Conservation (phyloP, 371 early-diverging fungal genomes). For the Dichotomocladium elegans region DNA sequence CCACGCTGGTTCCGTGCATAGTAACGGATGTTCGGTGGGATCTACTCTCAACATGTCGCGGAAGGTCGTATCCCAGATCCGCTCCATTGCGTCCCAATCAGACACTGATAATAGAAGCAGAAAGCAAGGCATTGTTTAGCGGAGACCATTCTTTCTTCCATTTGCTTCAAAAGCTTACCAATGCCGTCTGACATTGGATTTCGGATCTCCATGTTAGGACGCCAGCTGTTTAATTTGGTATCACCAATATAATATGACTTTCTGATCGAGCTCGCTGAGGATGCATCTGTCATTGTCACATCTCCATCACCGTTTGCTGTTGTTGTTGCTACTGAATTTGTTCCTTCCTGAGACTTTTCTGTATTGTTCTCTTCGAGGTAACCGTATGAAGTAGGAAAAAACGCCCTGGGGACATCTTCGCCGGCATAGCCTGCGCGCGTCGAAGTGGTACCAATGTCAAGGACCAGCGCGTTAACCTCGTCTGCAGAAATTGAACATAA, state of each 20-base stretch:
- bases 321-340: not conserved
- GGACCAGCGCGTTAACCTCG: conserved; percentile 90
- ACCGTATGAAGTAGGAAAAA: conserved; percentile 71
- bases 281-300: conserved; percentile 26
- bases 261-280: conserved; percentile 10
- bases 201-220: conserved; percentile 74
- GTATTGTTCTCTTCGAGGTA: conserved; percentile 20
- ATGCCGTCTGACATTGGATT: conserved; percentile 71
- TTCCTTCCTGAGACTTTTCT: conserved; percentile 7
- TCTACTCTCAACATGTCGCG: conserved; percentile 60
- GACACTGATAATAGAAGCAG: conserved; percentile 54
- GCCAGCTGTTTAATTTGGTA: conserved; percentile 70
- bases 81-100: conserved; percentile 93
- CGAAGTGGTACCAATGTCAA: conserved; percentile 87
- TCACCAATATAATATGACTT: conserved; percentile 76
- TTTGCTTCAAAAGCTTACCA: conserved; percentile 36
- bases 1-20: conserved; percentile 92
- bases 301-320: conserved; percentile 24
- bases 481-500: conserved; percentile 47
- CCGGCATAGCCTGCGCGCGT: conserved; percentile 95
- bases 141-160: not conserved
- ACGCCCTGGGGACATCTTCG: conserved; percentile 86
- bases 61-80: conserved; percentile 83
- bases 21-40: conserved; percentile 81
- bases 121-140: not conserved